Percentiles rank a stretch among this genome's conserved stretches.
Conservation (phyloP, 2,329 filamentous ascomycete species). For the Furcasterigmium furcatum region DNA sequence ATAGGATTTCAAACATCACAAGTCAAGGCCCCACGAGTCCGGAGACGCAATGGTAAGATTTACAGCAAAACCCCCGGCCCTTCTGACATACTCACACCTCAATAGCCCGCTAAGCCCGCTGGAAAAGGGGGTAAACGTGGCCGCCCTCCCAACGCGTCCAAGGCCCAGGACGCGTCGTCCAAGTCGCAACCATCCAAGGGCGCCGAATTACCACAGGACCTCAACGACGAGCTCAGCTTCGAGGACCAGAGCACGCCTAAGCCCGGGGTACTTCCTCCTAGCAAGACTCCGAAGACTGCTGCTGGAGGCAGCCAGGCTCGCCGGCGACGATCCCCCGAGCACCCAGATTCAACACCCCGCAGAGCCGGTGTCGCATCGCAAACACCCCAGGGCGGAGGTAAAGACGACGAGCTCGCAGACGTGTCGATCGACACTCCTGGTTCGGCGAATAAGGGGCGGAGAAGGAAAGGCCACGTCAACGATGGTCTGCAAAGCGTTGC, state of each 20-base stretch:
- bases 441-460: background rate
- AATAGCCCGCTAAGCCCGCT: slow-evolving; percentile 7
- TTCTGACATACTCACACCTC: slow-evolving; percentile 1
- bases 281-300: background rate
- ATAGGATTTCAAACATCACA: too few species aligned
- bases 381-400: background rate
- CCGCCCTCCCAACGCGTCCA: background rate
- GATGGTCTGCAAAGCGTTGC: background rate
- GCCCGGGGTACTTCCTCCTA: background rate
- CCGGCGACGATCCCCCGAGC: background rate
- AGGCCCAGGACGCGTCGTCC: background rate
- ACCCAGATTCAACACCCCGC: background rate
- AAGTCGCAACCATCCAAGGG: background rate
- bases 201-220: slow-evolving; percentile 1
- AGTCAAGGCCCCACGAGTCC: too few species aligned
- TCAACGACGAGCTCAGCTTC: slow-evolving; percentile 29
- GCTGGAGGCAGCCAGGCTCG: background rate
- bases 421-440: background rate
- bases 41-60: background rate
- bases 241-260: slow-evolving; percentile 43
- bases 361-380: background rate
- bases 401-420: slow-evolving; percentile 1
- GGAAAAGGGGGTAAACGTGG: background rate
- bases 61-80: background rate
- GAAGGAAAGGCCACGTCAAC: background rate